Base-by-base conservation (phyloP, 1,284 basidiomycete genomes). In the Ganoderma multipileum region DNA sequence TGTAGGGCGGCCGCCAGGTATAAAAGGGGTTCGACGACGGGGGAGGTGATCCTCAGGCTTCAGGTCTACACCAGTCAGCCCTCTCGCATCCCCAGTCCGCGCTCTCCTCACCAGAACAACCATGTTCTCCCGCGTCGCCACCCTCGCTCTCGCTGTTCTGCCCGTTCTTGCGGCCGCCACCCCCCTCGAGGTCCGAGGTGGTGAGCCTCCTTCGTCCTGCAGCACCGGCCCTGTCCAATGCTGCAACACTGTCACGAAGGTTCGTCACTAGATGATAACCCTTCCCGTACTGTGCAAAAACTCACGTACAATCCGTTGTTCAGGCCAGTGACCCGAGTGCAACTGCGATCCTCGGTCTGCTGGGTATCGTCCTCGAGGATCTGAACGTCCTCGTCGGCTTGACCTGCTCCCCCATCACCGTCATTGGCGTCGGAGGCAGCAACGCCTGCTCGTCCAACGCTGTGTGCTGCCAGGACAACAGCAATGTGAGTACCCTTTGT, bases 111-210 rank as follows among this genome's bases (percentile, higher is more conserved):
- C 28, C n/a, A 36, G 18, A 55, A 55, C 44, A 38, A 70, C 39
- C 42, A 71, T 69, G 64, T 71, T 69, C 68, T 54, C 72, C 62
- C 68, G 66, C 66, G 41, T 71, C 44, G 68, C 69, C 28, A 61
- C 67, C 47, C 61, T 75, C 64, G 55, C 68, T 42, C 64, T 74
- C 60, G 68, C 67, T 30, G 71, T 74, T 50, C 71, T 77, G 67
- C 71, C 75, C 55, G 50, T 76, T 68, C 75, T 77, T 76, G 75
- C 75, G 76, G 74, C 69, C 72, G 76, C 76, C 74, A 76, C 72
- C 68, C 76, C 76, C 47, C 71, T 66, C 64, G 71, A 62, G 33
- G 65, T 23, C 62, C 70, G 62, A 23, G 47, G 47, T n/a, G 67
- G 52, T 20, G 65, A 55, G 26, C 50, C 63, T 3, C 23, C 52